Percentiles rank a stretch among this genome's conserved stretches.
phyloP scores from a whole-genome alignment of 148 eudicot genomes.

The Tetragonia tetragonoides region DNA sequence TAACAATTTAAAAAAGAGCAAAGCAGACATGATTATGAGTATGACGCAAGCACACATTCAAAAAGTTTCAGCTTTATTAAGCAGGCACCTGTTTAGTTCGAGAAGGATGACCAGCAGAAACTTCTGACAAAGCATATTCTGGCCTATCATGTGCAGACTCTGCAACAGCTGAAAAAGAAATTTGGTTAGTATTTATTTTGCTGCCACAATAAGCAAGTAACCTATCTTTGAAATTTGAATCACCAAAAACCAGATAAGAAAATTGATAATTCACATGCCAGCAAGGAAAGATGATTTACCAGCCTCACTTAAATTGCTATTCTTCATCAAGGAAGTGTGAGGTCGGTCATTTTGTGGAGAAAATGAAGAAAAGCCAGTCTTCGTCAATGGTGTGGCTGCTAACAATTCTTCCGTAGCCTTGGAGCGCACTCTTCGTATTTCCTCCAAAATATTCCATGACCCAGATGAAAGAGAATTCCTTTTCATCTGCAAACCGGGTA shows the following conservation, averaged over 20 bases:
- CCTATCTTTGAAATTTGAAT: background rate
- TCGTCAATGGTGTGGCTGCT: constrained; percentile 36
- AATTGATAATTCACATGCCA: constrained; percentile 9
- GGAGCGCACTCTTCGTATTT: constrained; percentile 79
- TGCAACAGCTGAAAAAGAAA: constrained; percentile 14
- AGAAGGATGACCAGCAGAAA: constrained; percentile 6
- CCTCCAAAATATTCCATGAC: constrained; percentile 81
- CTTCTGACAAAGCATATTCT: constrained; percentile 21
- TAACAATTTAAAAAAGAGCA: background rate
- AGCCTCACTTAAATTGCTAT: constrained; percentile 14
- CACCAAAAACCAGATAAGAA: background rate
- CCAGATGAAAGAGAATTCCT: constrained; percentile 56
- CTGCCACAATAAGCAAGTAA: background rate
- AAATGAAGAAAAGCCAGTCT: constrained; percentile 21
- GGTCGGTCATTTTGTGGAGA: constrained; percentile 13
- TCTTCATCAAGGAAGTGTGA: constrained; percentile 18
- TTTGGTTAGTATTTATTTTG: background rate
- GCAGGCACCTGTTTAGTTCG: constrained; percentile 26
- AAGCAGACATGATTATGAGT: background rate
- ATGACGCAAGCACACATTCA: background rate
- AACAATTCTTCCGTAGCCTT: constrained; percentile 81
- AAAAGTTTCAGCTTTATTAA: background rate
- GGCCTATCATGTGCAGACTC: constrained; percentile 20
- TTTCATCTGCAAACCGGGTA: constrained; percentile 38
- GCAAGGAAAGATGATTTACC: constrained; percentile 20